Evolutionary conservation across 495 filamentous ascomycete genomes (phyloP).

Genomic region (Gamarada debralockiae): DNA sequence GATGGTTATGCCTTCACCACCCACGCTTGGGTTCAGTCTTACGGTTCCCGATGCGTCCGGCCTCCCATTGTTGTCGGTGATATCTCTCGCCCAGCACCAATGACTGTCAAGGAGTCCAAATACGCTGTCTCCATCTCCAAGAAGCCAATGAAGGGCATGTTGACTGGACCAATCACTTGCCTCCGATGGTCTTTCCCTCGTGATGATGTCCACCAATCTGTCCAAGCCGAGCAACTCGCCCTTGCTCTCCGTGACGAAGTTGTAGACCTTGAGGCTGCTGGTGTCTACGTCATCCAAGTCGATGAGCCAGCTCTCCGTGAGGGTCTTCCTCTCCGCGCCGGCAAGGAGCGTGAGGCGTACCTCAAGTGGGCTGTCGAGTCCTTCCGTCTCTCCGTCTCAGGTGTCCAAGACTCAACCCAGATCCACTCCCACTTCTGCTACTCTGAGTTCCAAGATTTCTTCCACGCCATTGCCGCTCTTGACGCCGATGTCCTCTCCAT

Average conservation of each 20-base stretch:
- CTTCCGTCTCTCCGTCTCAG: conserved; percentile 90
- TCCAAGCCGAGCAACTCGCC: conserved; percentile 97
- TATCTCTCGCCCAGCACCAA: conserved; percentile 89
- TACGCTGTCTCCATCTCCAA: conserved; percentile 93
- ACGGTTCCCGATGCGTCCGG: conserved; percentile 96
- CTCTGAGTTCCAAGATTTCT: conserved; percentile 99
- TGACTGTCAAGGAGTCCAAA: conserved; percentile 99
- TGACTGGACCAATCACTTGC: conserved; percentile 98
- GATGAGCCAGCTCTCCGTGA: conserved; percentile 99
- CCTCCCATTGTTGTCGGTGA: conserved; percentile 98
- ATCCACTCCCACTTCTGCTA: conserved; percentile 99
- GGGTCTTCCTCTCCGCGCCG: conserved; percentile 92
- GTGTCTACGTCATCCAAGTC: conserved; percentile 96
- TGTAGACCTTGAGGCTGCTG: conserved; percentile 91
- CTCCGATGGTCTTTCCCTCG: conserved; percentile 99
- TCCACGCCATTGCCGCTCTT: conserved; percentile 97
- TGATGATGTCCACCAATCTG: conserved; percentile 97
- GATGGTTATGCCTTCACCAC: conserved; percentile 98
- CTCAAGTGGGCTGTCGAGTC: conserved; percentile 93
- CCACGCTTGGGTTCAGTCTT: conserved; percentile 96
- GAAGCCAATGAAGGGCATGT: conserved; percentile 99
- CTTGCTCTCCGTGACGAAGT: conserved; percentile 98
- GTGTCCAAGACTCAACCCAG: conserved; percentile 90
- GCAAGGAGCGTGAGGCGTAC: conserved; percentile 90
- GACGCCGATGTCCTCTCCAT: conserved; percentile 98